A percentile compares a stretch with the other conserved stretches of the same genome.
These are phyloP conservation scores for Mortierella sp. DNA, from an alignment of 371 early-diverging fungal species.

Conservation along the genomic window DNA sequence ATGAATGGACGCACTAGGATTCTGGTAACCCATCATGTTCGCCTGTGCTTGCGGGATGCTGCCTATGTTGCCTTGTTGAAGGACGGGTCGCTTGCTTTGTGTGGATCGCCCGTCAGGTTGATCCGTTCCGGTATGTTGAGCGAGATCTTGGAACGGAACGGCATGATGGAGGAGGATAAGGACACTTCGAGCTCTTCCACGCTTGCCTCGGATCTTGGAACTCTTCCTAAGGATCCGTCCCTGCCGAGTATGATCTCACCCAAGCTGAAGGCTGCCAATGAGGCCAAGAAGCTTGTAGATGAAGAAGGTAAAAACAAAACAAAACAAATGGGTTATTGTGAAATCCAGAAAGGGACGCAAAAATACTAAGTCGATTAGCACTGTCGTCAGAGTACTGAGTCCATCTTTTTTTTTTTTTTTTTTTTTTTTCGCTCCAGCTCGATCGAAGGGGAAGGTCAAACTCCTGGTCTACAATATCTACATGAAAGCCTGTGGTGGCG, in stretches of 20 bases:
- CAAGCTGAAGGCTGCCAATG: conserved; percentile 9
- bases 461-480: conserved; percentile 46
- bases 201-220: conserved; percentile 6
- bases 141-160: conserved; percentile 38
- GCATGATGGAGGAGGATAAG: conserved; percentile 39
- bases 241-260: conserved; percentile 14
- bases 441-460: conserved; percentile 43
- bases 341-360: too few species aligned
- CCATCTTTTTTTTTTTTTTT: too few species aligned
- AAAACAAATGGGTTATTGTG: too few species aligned
- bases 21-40: conserved; percentile 90
- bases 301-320: conserved; percentile 51
- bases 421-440: conserved; percentile 7
- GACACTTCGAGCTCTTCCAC: conserved; percentile 24
- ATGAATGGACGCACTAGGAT: conserved; percentile 83
- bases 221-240: conserved; percentile 17
- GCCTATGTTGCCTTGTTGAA: conserved; percentile 72
- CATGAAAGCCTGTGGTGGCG: conserved; percentile 45
- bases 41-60: conserved; percentile 75
- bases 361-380: too few species aligned
- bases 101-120: conserved; percentile 58
- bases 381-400: too few species aligned
- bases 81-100: conserved; percentile 61
- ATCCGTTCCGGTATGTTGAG: conserved; percentile 49
- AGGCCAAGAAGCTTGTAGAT: conserved; percentile 42